A percentile compares a stretch with the other conserved stretches of the same genome.
Evolutionary conservation across 176 grass and related monocot species (phyloP).

Genomic region (Oryza glaberrima): DNA sequence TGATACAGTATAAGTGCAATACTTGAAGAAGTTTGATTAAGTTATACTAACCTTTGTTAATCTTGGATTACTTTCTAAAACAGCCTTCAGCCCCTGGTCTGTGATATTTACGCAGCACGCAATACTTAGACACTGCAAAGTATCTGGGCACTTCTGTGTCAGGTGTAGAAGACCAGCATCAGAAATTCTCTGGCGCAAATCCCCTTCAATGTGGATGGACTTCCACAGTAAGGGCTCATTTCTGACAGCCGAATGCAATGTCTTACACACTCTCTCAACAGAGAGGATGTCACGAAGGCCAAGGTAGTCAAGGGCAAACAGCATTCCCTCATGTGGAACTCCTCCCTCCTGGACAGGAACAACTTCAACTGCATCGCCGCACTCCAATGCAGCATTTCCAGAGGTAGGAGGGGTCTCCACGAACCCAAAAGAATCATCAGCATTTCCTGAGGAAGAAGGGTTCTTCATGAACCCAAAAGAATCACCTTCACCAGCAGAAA

Average conservation of each 20-base stretch:
- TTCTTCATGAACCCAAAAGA: neutral
- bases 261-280: constrained; percentile 72
- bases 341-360: constrained; percentile 37
- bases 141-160: constrained; percentile 51
- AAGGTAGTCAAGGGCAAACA: constrained; percentile 58
- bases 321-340: constrained; percentile 57
- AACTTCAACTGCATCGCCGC: constrained; percentile 7
- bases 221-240: constrained; percentile 59
- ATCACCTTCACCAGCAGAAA: neutral
- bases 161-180: constrained; percentile 64
- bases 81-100: constrained; percentile 74
- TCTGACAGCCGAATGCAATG: constrained; percentile 46
- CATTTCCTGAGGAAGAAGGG: neutral
- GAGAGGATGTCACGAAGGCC: constrained; percentile 66
- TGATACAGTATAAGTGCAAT: neutral
- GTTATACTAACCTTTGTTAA: constrained; percentile 75
- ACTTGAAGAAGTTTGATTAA: constrained; percentile 11
- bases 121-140: constrained; percentile 62
- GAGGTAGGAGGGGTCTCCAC: constrained; percentile 28
- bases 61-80: constrained; percentile 60
- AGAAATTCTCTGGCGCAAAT: constrained; percentile 57
- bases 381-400: constrained; percentile 32
- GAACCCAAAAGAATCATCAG: neutral
- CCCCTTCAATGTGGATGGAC: constrained; percentile 59
- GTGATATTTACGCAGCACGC: constrained; percentile 64